Evolutionary conservation across 2,329 filamentous ascomycete genomes (phyloP).

Genomic region (Emericellopsis cladophorae): DNA sequence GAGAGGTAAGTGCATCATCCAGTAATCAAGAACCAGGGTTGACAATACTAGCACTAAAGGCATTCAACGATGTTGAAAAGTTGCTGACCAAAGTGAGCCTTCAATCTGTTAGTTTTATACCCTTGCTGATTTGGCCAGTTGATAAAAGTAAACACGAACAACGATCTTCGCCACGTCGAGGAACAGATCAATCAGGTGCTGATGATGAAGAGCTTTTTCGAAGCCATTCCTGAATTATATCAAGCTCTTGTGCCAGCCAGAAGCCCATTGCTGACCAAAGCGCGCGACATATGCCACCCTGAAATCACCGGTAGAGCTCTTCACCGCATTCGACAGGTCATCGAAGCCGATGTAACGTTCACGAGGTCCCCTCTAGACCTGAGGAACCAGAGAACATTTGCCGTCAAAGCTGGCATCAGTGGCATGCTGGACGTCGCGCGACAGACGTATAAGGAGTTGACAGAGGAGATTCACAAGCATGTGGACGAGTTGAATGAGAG

Average conservation of each 20-base stretch:
- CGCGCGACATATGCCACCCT: constrained; percentile 57
- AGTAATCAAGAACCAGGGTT: constrained; percentile 3
- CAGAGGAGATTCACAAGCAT: constrained; percentile 62
- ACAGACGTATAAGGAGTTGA: constrained; percentile 81
- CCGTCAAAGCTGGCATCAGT: constrained; percentile 74
- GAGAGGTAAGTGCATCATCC: constrained; percentile 34
- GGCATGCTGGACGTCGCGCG: constrained; percentile 80
- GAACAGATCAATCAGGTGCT: constrained; percentile 79
- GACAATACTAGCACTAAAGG: constrained; percentile 47
- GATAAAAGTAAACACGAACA: constrained; percentile 58
- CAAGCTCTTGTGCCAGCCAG: constrained; percentile 53
- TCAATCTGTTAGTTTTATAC: no score
- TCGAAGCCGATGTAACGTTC: constrained; percentile 74
- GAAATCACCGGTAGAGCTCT: constrained; percentile 48
- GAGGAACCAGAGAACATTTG: constrained; percentile 81
- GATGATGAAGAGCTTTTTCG: constrained; percentile 72
- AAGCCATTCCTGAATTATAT: constrained; percentile 53
- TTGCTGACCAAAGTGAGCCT: constrained; percentile 56
- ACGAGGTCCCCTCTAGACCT: constrained; percentile 72
- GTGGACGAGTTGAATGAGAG: constrained; percentile 51
- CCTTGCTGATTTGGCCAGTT: constrained; percentile 34
- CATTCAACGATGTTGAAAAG: constrained; percentile 68
- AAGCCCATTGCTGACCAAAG: constrained; percentile 51
- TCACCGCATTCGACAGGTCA: constrained; percentile 50
- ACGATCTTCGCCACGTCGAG: constrained; percentile 57